A percentile compares a stretch with the other conserved stretches of the same genome.
Conservation (phyloP, 73 alveolate species). For the Tetrahymena borealis region DNA sequence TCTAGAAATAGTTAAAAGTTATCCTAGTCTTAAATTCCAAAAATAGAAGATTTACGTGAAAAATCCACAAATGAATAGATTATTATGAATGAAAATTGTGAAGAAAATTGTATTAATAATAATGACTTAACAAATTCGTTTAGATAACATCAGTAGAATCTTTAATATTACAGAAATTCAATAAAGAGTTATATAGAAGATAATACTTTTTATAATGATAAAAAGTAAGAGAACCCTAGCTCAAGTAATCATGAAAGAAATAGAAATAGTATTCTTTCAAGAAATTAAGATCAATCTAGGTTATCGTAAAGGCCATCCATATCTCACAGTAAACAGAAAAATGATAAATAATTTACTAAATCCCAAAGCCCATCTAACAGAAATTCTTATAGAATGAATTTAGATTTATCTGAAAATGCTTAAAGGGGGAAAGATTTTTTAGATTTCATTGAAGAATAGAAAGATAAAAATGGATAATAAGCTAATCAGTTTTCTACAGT, state of each 20-base stretch:
- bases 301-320: background rate
- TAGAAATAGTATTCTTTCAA: background rate
- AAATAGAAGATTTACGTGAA: background rate
- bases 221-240: background rate
- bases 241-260: background rate
- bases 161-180: background rate
- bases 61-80: background rate
- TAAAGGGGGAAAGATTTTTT: too few relatives aligned
- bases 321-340: background rate
- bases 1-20: background rate
- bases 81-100: background rate
- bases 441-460: too few relatives aligned
- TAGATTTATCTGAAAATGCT: too few relatives aligned
- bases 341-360: background rate
- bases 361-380: background rate
- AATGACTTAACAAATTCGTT: background rate
- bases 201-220: background rate
- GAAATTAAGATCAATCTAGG: background rate
- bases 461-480: too few relatives aligned
- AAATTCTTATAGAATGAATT: background rate
- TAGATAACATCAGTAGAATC: background rate
- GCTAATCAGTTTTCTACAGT: too few relatives aligned
- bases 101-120: background rate
- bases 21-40: background rate
- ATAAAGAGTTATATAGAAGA: background rate